A percentile compares a stretch with the other conserved stretches of the same genome.
Evolutionary conservation across 2,329 filamentous ascomycete genomes (phyloP).

Genomic region (Xylaria sp.): DNA sequence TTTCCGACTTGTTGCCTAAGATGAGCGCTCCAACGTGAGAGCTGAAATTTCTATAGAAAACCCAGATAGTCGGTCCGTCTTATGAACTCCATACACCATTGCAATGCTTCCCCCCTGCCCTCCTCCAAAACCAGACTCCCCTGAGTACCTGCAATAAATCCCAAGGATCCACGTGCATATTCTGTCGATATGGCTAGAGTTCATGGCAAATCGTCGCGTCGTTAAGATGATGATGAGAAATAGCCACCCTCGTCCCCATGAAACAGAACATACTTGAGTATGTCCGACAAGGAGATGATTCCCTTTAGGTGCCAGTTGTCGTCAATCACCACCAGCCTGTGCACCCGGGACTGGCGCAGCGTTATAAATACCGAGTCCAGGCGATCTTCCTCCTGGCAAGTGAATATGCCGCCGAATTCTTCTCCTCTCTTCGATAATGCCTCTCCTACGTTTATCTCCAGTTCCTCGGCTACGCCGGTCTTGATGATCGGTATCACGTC

Average conservation of each 20-base stretch:
- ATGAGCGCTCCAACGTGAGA: slow-evolving; percentile 32
- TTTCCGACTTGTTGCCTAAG: slow-evolving; percentile 35
- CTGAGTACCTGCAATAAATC: slow-evolving; percentile 33
- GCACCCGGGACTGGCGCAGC: slow-evolving; percentile 92
- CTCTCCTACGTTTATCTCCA: slow-evolving; percentile 87
- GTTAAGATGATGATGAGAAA: slow-evolving; percentile 40
- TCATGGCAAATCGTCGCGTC: slow-evolving; percentile 29
- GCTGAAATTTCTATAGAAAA: slow-evolving; percentile 42
- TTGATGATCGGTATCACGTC: slow-evolving; percentile 98
- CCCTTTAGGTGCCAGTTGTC: slow-evolving; percentile 87
- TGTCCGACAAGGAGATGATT: slow-evolving; percentile 93
- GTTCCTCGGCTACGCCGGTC: slow-evolving; percentile 90
- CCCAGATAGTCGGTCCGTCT: slow-evolving; percentile 44
- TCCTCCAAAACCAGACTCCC: slow-evolving; percentile 27
- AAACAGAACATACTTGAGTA: slow-evolving; percentile 92
- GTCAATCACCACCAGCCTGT: slow-evolving; percentile 92
- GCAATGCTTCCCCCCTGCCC: slow-evolving; percentile 39
- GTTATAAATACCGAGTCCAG: slow-evolving; percentile 97
- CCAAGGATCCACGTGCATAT: slow-evolving; percentile 30
- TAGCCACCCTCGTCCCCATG: slow-evolving; percentile 74
- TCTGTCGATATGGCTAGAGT: slow-evolving; percentile 22
- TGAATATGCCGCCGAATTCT: slow-evolving; percentile 97
- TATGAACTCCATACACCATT: slow-evolving; percentile 52
- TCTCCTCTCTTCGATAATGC: slow-evolving; percentile 87
- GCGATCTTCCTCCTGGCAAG: slow-evolving; percentile 89